Evolutionary conservation across 2,329 filamentous ascomycete species (phyloP).

Genomic region (Apiospora sp.): DNA sequence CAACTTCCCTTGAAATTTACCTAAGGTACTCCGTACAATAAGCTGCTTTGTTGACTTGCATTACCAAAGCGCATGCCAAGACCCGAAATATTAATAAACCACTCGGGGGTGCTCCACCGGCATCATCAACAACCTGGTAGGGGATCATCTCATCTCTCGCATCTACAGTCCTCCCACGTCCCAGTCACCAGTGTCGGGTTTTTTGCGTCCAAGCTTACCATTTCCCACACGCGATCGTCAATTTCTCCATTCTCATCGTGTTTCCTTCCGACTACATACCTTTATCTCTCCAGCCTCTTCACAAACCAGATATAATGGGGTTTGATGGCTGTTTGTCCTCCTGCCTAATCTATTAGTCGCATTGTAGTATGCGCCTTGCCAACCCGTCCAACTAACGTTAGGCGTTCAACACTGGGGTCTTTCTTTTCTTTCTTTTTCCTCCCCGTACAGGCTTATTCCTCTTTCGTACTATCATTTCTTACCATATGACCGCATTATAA

Average conservation of each 20-base stretch:
- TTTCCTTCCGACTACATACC: background rate
- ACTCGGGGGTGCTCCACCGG: constrained; percentile 1
- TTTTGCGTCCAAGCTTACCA: constrained; percentile 12
- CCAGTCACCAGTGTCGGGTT: background rate
- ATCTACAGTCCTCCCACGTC: background rate
- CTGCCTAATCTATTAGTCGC: background rate
- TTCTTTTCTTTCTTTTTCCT: background rate
- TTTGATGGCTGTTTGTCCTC: background rate
- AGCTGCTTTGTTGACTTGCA: background rate
- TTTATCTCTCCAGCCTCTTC: background rate
- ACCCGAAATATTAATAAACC: background rate
- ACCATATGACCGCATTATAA: constrained; percentile 11
- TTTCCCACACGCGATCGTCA: constrained; percentile 10
- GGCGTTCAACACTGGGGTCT: background rate
- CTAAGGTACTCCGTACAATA: background rate
- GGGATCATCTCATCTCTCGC: constrained; percentile 14
- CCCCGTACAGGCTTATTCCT: background rate
- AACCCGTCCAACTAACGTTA: background rate
- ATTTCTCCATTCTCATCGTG: constrained; percentile 5
- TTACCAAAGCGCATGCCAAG: background rate
- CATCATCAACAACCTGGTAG: constrained; percentile 7
- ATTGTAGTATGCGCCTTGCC: background rate
- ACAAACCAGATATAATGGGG: background rate
- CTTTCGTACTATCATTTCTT: background rate
- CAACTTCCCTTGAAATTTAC: background rate